phyloP scores from a whole-genome alignment of 352 stramenopile genomes.

The Globisporangium carolinianum region DNA sequence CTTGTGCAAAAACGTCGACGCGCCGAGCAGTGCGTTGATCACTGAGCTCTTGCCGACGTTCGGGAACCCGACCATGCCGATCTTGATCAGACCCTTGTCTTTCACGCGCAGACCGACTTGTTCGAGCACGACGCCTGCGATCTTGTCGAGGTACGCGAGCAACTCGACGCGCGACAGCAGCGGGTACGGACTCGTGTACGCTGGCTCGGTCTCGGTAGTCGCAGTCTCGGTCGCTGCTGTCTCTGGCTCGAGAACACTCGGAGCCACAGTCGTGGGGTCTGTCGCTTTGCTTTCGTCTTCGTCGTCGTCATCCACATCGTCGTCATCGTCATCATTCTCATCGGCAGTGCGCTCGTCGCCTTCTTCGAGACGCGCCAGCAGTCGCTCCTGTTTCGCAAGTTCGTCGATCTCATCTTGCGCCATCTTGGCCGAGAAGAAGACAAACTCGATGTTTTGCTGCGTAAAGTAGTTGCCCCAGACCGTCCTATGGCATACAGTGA shows the following conservation, averaged over 20 bases:
- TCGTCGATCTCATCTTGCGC: conserved; percentile 91
- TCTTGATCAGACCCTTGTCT: conserved; percentile 80
- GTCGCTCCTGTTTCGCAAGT: conserved; percentile 53
- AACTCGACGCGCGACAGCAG: conserved; percentile 72
- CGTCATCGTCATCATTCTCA: conserved; percentile 30
- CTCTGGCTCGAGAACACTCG: conserved; percentile 6
- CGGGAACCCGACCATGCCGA: conserved; percentile 99
- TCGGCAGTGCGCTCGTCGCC: conserved; percentile 17
- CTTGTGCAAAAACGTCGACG: conserved; percentile 93
- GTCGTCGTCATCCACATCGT: not conserved
- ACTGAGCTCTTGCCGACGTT: conserved; percentile 99
- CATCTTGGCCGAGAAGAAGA: conserved; percentile 98
- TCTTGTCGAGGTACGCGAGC: conserved; percentile 55
- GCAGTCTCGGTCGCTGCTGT: not conserved
- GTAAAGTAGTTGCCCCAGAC: conserved; percentile 95
- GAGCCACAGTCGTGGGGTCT: not conserved
- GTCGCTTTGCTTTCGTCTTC: not conserved
- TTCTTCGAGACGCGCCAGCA: conserved; percentile 20
- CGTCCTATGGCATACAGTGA: conserved; percentile 21
- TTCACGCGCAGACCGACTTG: conserved; percentile 67
- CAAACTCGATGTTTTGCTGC: conserved; percentile 82
- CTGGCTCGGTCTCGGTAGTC: not conserved
- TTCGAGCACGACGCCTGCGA: conserved; percentile 46
- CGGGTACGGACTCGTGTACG: conserved; percentile 33
- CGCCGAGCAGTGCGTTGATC: conserved; percentile 98